These are phyloP conservation scores for Fusarium veterinarium DNA, from an alignment of 2,329 filamentous ascomycete genomes.

Conservation along the genomic window DNA sequence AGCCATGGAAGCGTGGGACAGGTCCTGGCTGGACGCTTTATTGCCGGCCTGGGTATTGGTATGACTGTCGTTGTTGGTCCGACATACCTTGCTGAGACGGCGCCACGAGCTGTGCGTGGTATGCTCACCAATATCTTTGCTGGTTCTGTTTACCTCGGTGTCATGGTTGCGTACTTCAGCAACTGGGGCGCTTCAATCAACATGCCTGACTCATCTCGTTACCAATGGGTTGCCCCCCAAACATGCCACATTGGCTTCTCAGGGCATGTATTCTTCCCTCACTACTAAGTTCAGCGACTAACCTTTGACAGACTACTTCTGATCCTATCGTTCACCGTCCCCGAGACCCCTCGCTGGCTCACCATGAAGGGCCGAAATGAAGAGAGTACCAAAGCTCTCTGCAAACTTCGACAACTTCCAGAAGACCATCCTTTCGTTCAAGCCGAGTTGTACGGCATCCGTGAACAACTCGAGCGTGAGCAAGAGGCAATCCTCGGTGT, in stretches of 20 bases:
- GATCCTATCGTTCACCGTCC: constrained; percentile 16
- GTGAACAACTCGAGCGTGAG: constrained; percentile 14
- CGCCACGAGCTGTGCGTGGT: constrained; percentile 71
- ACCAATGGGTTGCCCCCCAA: constrained; percentile 17
- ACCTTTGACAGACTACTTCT: neutral
- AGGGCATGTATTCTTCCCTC: neutral
- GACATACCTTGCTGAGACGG: constrained; percentile 71
- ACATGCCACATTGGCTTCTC: constrained; percentile 22
- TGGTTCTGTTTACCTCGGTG: constrained; percentile 40
- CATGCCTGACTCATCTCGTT: constrained; percentile 49
- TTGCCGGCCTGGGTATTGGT: constrained; percentile 16
- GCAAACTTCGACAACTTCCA: constrained; percentile 16
- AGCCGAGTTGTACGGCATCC: constrained; percentile 11
- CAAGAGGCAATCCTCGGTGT: constrained; percentile 18
- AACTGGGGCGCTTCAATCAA: constrained; percentile 64
- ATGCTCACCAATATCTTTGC: constrained; percentile 67
- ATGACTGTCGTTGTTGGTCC: constrained; percentile 48
- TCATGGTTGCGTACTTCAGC: constrained; percentile 69
- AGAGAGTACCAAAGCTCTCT: constrained; percentile 14
- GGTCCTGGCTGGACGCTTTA: constrained; percentile 9
- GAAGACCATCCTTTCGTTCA: constrained; percentile 14
- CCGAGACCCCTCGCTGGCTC: constrained; percentile 25
- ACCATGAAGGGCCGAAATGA: constrained; percentile 13
- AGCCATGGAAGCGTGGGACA: constrained; percentile 21
- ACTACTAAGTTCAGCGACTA: rapidly evolving